A percentile compares a stretch with the other conserved stretches of the same genome.
Evolutionary conservation across 176 grass and related monocot genomes (phyloP).

Genomic region (Lolium rigidum): DNA sequence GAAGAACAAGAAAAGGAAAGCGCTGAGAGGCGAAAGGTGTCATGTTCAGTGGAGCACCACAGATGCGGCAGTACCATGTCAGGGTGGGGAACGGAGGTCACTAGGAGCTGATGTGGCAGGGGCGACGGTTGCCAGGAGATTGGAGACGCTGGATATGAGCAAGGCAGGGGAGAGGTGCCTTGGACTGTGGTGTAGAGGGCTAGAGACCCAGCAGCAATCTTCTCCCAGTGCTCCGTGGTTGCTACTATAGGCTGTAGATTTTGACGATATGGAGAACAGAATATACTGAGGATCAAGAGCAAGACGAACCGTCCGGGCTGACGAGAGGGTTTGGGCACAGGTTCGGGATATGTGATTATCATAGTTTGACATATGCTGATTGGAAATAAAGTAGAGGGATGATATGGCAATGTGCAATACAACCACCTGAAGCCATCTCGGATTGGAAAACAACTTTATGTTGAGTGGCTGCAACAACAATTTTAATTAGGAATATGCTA

Average conservation of each 20-base stretch:
- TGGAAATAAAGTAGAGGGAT: not conserved
- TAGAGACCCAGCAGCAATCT: not conserved
- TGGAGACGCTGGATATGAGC: not conserved
- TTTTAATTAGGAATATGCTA: not conserved
- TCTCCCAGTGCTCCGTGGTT: not conserved
- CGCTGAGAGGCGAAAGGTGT: not conserved
- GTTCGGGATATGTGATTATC: not conserved
- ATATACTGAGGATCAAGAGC: no score
- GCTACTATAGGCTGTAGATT: not conserved
- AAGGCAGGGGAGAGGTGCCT: no score
- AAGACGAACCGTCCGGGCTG: not conserved
- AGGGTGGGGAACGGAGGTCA: not conserved
- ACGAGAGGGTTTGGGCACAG: not conserved
- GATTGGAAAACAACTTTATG: constrained; percentile 2
- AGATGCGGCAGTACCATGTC: not conserved
- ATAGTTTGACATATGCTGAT: not conserved
- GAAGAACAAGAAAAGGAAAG: not conserved
- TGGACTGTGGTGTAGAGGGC: no score
- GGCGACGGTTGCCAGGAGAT: not conserved
- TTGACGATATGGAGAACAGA: not conserved
- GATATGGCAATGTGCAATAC: not conserved
- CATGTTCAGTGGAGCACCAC: not conserved
- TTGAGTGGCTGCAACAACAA: not conserved
- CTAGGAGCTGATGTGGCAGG: not conserved
- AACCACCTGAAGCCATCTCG: not conserved